Base-by-base conservation (phyloP, 768 basidiomycete species). In the Rubroboletus pulcherrimus region DNA sequence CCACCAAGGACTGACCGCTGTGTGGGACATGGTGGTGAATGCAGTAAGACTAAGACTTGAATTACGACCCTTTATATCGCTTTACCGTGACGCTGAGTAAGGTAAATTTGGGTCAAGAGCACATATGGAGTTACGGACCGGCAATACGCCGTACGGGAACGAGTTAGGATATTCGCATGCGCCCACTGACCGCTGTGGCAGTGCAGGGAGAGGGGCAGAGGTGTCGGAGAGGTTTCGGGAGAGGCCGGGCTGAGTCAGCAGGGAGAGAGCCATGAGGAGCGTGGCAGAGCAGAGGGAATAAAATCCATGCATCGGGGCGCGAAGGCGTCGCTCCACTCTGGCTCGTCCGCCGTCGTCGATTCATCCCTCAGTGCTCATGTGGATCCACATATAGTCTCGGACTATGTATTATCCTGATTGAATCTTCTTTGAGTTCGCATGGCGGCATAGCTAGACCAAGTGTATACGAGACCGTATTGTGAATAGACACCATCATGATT, bases 1-100 rank as follows among this genome's bases (percentile, higher is more conserved):
- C 1, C 5, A 35, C 14, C 24, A 42, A 31, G 37, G 42, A 75
- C 75, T 62, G 56, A 77, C 76, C 53, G 68, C 69, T 55, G 61
- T 41, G 56, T 74, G 66, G 29, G 77, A 68, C 77, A 80, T 80
- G 51, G 49, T 55, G 41, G 44, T 55, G 34, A 45, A 46, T 34
- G 51, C 0, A 39, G 24, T 4, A 29, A 48, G 53, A 41, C 54
- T 3, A 29, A 48, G 53, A 41, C 54, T 53, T n/a, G 26, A 39
- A 8, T 14, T 42, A 17, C 7, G 35, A 35, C 15, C 19, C 40
- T 55, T 59, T 66, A 64, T 71, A 66, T 46, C 44, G 30, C 38
- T 38, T 21, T 51, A 15, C n/a, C n/a, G n/a, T n/a, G n/a, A n/a
- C 7, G 46, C 51, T 41, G 44, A 29, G 33, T 43, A 33, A 41